Evolutionary conservation across 1,139 yeast genomes (phyloP), one percentile per base, ranked within the genome.

Genomic region (Debaryomyces sp.): DNA sequence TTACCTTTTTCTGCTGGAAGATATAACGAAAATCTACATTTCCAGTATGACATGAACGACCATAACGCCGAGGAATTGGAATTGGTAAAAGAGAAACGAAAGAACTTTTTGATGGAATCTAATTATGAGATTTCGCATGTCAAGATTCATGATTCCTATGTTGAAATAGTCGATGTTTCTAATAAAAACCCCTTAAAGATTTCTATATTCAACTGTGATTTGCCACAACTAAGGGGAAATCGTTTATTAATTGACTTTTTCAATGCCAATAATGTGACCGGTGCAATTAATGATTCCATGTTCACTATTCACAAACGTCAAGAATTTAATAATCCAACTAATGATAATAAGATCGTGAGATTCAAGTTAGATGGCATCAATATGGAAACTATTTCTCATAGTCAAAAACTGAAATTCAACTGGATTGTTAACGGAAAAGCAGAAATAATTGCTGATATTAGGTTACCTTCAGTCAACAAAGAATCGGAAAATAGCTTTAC

Each of bases 381-480:
- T 58, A 67, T 87, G 53, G 78, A 73, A 55, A 75, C 54, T 55
- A 71, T 63, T 49, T 73, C 63, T 62, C 74, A 55, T 53, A 67
- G 70, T 49, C 66, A 73, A 4, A 58, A 58, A 39, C 73, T 77
- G 58, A 79, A 80, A 57, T 82, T 87, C 60, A 85, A 84, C 59
- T 87, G 94, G 94, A 67, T 87, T 10, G 76, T 78, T 18, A 82
- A 81, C 46, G 92, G 94, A 2, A 82, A 81, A 54, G 85, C 87
- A 1, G 91, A 87, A 53, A 68, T 87, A 2, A 70, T 78, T 13
- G 89, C 89, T 2, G 94, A 87, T 66, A 80, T 87, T 22, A 82
- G 84, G 74, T 71, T 87, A 41, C 92, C 94, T 1, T 69, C 68
- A 23, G 73, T 56, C 26, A 51, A 55, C 4, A 65, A 71, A 53